Base-by-base conservation (phyloP, 1,139 yeast species). In the Geotrichum fermentans region DNA sequence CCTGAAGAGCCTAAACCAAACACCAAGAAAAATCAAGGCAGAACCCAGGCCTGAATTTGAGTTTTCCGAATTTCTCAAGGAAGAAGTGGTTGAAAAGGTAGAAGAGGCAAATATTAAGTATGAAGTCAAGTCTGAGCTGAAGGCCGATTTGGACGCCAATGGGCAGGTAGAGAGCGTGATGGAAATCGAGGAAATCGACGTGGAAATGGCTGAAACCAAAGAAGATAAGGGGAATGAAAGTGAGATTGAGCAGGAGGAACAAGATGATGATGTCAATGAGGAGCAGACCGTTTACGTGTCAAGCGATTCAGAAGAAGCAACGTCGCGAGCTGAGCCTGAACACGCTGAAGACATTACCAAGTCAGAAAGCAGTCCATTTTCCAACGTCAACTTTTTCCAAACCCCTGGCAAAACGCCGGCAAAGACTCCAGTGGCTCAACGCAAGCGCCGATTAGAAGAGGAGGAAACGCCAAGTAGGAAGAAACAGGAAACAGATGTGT, bases 371-470 rank as follows among this genome's bases (percentile, higher is more conserved):
- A 67, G 72, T 4, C 62, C 61, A 6, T 73, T 74, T 53, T 63
- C 71, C 1, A 58, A 61, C 33, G 72, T 72, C 24, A 74, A 73
- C 53, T 67, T 72, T 2, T 73, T 74, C 58, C 78, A 74, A 55
- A 59, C 72, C 3, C 41, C 53, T 24, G 16, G 13, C 16, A 17
- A 16, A 2, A 24, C 28, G 8, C 28, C 28, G 6, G 8, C 6
- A 24, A n/a, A n/a, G n/a, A 50, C 56, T 28, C 41, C 43, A 20
- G 45, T 41, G 47, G 43, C 39, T 28, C 49, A 42, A 41, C 44
- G 46, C 14, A 56, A 54, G 43, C 45, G 49, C 8, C 39, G 37
- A n/a, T 22, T 29, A 18, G 52, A 44, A 7, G 49, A 49, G 2
- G 49, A 44, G 17, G 30, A 39, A 20, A 16, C 28, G 8, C 20